Base-by-base conservation (phyloP, 148 eudicot species). In the Camellia granthamiana region DNA sequence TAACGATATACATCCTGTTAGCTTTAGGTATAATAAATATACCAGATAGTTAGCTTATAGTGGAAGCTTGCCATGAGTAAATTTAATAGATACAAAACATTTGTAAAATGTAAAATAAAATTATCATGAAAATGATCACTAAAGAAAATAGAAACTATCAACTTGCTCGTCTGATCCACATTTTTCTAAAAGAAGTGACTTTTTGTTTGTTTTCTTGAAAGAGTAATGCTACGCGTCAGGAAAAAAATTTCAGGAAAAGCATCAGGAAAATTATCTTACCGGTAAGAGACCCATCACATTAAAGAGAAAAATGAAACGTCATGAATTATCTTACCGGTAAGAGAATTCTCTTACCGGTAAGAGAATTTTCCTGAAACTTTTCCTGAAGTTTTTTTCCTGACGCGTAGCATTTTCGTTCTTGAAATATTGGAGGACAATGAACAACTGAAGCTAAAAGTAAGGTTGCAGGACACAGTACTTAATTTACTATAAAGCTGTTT, bases 1-100 rank as follows among this genome's bases (percentile, higher is more conserved):
- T 69, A 56, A 90, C 46, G 10, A 10, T 19, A 3, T 11, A 44
- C 19, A 42, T 12, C 23, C 58, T 73, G 84, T 85, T 93, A 88
- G 84, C 51, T 77, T 21, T 60, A 66, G 19, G 43, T 11, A 59
- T 75, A 72, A 14, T n/a, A 43, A 42, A 41, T 15, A 54, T 4
- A 79, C 12, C 46, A 41, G 21, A 62, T 18, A 42, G 0, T 3
- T n/a, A 55, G 42, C 10, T 16, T 46, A 16, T 23, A 1, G 30
- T 1, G 15, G 23, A 65, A 49, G 5, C n/a, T 7, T 15, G 4
- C 42, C 6, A 4, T 46, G 10, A 23, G 23, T 38, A 9, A 30
- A 30, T 30, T 30, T 30, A 30, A 30, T 30, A 30, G 38, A 30
- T 30, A 30, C 38, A 30, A 30, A 30, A 30, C 1, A 30, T 30